These are phyloP conservation scores for Agaricus blazei DNA, from an alignment of 768 basidiomycete genomes.

Conservation along the genomic window DNA sequence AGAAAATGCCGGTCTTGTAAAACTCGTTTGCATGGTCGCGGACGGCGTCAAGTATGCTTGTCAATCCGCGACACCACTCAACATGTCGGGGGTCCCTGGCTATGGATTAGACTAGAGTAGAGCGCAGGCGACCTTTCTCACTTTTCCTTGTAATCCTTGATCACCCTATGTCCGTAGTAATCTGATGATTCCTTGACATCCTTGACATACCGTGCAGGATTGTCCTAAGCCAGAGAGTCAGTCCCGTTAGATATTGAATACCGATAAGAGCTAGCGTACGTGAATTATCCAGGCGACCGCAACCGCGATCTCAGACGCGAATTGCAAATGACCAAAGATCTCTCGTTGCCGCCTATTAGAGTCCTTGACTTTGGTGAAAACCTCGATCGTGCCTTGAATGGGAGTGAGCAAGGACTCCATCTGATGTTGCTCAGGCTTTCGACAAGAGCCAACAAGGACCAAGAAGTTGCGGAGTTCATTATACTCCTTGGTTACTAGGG, in stretches of 20 bases:
- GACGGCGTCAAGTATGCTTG: slow-evolving; percentile 68
- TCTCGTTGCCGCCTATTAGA: slow-evolving; percentile 73
- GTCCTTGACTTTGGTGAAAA: slow-evolving; percentile 79
- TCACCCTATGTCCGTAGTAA: slow-evolving; percentile 87
- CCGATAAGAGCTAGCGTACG: slow-evolving; percentile 39
- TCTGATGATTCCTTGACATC: slow-evolving; percentile 82
- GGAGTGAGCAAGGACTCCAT: slow-evolving; percentile 59
- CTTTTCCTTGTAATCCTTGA: slow-evolving; percentile 94
- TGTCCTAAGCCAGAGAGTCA: slow-evolving; percentile 40
- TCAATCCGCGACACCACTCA: slow-evolving; percentile 81
- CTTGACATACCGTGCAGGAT: slow-evolving; percentile 74
- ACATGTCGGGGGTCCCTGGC: slow-evolving; percentile 78
- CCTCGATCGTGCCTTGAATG: slow-evolving; percentile 66
- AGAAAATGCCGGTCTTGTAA: slow-evolving; percentile 81
- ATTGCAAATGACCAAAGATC: slow-evolving; percentile 76
- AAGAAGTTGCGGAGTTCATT: slow-evolving; percentile 65
- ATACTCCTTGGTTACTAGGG: slow-evolving; percentile 63
- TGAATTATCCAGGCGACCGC: slow-evolving; percentile 84
- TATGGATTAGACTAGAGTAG: not conserved
- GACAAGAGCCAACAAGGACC: slow-evolving; percentile 62
- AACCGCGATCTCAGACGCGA: slow-evolving; percentile 77
- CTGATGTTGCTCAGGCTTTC: slow-evolving; percentile 65
- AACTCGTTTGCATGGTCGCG: slow-evolving; percentile 80
- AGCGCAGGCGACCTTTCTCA: slow-evolving; percentile 29
- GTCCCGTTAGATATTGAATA: not conserved